These are phyloP conservation scores for Metahyphopichia silvanorum DNA, from an alignment of 805 yeast genomes.

Conservation along the genomic window DNA sequence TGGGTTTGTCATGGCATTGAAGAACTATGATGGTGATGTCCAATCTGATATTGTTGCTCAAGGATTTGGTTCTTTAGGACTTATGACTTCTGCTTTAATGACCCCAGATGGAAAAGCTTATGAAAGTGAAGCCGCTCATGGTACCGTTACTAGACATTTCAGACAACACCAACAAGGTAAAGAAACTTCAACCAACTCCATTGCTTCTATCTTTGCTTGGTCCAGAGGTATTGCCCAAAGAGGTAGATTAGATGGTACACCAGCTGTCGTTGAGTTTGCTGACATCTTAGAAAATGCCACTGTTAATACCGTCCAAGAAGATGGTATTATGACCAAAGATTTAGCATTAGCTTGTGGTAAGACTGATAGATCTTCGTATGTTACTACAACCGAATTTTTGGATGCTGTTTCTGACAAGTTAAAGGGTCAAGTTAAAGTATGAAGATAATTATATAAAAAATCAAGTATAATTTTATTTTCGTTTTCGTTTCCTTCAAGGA, in stretches of 20 bases:
- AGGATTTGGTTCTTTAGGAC: constrained; percentile 80
- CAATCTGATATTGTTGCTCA: constrained; percentile 85
- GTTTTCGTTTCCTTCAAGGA: too few species aligned
- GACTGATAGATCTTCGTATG: constrained; percentile 59
- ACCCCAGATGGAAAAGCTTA: constrained; percentile 86
- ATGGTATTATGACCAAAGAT: constrained; percentile 80
- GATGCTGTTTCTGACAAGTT: constrained; percentile 70
- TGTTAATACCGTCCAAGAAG: constrained; percentile 67
- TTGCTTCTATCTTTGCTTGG: constrained; percentile 86
- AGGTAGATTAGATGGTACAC: constrained; percentile 72
- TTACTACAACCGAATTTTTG: constrained; percentile 71
- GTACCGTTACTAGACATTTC: constrained; percentile 83
- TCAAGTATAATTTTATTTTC: too few species aligned
- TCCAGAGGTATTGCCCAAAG: constrained; percentile 80
- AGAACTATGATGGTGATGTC: constrained; percentile 85
- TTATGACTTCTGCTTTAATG: constrained; percentile 80
- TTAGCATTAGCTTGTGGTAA: constrained; percentile 70
- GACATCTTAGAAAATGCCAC: constrained; percentile 63
- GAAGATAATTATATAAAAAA: too few species aligned
- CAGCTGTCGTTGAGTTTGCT: constrained; percentile 68
- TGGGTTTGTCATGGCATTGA: constrained; percentile 76
- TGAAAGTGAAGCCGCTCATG: constrained; percentile 85
- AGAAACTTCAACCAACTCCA: constrained; percentile 81
- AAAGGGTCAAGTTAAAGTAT: constrained; percentile 13
- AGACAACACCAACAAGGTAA: constrained; percentile 80